A percentile compares a stretch with the other conserved stretches of the same genome.
phyloP scores from a whole-genome alignment of 495 filamentous ascomycete genomes.

The Penicillium ucsense region DNA sequence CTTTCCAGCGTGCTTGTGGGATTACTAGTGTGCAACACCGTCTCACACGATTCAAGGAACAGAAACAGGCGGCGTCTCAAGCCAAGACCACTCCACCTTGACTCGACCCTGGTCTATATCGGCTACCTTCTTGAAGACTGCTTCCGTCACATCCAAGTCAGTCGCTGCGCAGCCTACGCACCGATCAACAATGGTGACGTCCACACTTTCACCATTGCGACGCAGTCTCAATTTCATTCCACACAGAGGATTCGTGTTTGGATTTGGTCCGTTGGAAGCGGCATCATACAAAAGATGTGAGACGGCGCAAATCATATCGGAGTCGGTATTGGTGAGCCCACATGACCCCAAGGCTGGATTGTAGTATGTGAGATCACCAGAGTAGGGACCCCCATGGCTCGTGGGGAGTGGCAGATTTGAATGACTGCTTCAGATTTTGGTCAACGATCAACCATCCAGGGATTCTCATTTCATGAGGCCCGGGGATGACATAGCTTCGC shows the following conservation, averaged over 20 bases:
- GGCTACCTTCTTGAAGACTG: constrained; percentile 52
- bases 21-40: no score
- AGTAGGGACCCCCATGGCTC: constrained; percentile 38
- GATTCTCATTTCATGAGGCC: no score
- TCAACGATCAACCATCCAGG: no score
- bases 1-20: no score
- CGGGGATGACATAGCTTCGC: no score
- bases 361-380: constrained; percentile 67
- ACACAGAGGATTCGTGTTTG: constrained; percentile 64
- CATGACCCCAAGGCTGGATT: constrained; percentile 60
- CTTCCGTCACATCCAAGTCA: constrained; percentile 58
- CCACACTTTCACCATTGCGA: constrained; percentile 44
- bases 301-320: constrained; percentile 55
- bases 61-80: constrained; percentile 25
- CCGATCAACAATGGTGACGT: constrained; percentile 66
- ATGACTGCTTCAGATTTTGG: not conserved
- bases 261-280: constrained; percentile 41
- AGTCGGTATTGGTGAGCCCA: constrained; percentile 42
- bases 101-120: constrained; percentile 48
- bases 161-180: constrained; percentile 54
- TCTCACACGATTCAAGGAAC: constrained; percentile 1
- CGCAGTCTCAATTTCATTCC: constrained; percentile 50
- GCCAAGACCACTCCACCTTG: constrained; percentile 58
- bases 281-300: constrained; percentile 61
- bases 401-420: constrained; percentile 48